These are phyloP conservation scores for Aegilops longissima DNA, from an alignment of 176 grass and related monocot genomes.

Conservation along the genomic window DNA sequence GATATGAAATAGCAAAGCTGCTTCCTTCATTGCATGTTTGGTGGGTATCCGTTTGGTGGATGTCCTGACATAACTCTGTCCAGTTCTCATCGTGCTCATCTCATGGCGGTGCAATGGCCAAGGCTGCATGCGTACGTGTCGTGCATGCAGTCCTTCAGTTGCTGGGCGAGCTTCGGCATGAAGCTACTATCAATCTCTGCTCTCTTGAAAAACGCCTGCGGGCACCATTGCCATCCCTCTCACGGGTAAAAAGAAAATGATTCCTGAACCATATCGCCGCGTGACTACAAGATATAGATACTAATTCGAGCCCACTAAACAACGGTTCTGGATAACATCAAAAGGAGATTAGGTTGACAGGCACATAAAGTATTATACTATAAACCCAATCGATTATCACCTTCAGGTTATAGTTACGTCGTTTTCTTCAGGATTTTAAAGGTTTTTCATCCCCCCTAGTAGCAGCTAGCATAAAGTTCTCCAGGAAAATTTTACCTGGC, in stretches of 20 bases:
- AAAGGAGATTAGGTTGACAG: background rate
- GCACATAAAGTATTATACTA: background rate
- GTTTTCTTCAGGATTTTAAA: background rate
- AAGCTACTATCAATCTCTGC: background rate
- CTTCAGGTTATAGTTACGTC: background rate
- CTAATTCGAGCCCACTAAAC: background rate
- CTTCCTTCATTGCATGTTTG: no score
- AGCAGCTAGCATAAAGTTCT: slow-evolving; percentile 21
- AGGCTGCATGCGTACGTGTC: background rate
- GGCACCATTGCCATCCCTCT: background rate
- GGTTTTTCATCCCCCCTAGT: background rate
- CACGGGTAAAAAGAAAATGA: background rate
- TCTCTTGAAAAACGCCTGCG: background rate
- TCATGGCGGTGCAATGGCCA: background rate
- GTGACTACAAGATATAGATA: no score
- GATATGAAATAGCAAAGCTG: no score
- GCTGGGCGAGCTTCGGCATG: background rate
- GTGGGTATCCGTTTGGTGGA: no score
- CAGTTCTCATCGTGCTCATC: no score
- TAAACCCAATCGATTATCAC: background rate
- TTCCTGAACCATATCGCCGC: no score
- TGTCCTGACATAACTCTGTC: no score
- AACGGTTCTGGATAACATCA: background rate
- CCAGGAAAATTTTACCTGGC: background rate
- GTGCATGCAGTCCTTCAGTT: background rate